Conservation (phyloP, 139 green algal species). For the Raphidocelis subcapitata region DNA sequence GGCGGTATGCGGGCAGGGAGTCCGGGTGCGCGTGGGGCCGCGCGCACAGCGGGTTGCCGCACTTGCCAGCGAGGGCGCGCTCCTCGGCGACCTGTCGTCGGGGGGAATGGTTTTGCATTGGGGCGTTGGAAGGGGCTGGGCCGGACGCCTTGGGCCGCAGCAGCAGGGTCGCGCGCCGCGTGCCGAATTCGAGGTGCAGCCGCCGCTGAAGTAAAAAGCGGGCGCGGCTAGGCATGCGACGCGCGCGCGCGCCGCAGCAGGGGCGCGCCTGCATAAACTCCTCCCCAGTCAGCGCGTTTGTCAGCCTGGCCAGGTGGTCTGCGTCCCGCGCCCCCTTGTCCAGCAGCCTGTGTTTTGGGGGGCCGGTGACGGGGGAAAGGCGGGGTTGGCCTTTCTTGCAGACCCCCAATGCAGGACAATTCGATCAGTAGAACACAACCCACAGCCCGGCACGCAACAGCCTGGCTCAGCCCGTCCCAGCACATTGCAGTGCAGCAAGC, state of each 20-base stretch:
- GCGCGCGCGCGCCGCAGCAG: too few species aligned
- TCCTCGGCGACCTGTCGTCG: conserved; percentile 45
- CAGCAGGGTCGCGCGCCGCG: too few species aligned
- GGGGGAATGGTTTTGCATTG: too few species aligned
- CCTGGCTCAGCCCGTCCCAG: not conserved
- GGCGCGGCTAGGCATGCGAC: too few species aligned
- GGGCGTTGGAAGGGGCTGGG: too few species aligned
- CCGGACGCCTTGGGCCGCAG: too few species aligned
- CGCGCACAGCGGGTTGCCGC: conserved; percentile 42
- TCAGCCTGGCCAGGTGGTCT: conserved; percentile 13
- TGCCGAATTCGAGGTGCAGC: too few species aligned
- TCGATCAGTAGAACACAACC: not conserved
- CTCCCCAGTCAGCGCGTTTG: conserved; percentile 32
- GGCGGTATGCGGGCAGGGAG: not conserved
- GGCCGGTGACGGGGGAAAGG: not conserved
- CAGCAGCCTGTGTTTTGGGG: conserved; percentile 38
- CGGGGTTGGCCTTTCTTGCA: not conserved
- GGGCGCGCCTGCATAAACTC: conserved; percentile 41
- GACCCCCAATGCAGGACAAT: not conserved
- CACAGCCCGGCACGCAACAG: not conserved
- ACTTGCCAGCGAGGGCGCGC: conserved; percentile 43
- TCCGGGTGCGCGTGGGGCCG: conserved; percentile 5
- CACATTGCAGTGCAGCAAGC: not conserved
- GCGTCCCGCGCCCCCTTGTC: conserved; percentile 33
- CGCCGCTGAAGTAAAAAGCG: too few species aligned